A percentile compares a stretch with the other conserved stretches of the same genome.
Evolutionary conservation across 2,329 filamentous ascomycete species (phyloP).

Genomic region (Tricladium varicosporioides): DNA sequence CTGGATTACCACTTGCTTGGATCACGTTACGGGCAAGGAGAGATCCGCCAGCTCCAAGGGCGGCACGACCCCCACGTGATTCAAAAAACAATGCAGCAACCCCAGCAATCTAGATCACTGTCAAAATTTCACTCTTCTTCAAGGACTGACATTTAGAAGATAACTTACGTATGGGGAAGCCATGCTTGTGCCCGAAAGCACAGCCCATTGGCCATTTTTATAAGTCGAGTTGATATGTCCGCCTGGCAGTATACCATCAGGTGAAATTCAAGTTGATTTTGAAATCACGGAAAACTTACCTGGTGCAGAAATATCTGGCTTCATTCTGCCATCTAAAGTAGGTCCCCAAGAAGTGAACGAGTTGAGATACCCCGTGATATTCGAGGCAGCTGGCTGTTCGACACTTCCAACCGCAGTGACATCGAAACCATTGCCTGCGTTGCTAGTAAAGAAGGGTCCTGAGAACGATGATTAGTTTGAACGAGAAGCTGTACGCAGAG

Average conservation of each 20-base stretch:
- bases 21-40: neutral
- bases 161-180: slow-evolving; percentile 3
- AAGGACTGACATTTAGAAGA: too few species aligned
- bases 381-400: neutral
- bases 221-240: neutral
- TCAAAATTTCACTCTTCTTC: neutral
- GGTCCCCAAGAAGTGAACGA: neutral
- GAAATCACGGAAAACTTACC: neutral
- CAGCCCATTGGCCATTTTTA: neutral
- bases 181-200: slow-evolving; percentile 1
- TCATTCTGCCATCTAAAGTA: neutral
- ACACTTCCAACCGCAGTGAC: neutral
- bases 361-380: neutral
- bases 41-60: neutral
- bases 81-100: neutral
- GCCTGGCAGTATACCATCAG: neutral
- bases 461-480: neutral
- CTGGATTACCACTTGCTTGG: slow-evolving; percentile 1
- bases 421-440: neutral
- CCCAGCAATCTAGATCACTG: neutral
- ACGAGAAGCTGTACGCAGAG: neutral
- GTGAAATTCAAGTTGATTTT: too few species aligned
- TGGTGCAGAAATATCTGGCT: neutral
- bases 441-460: neutral
- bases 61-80: neutral